Evolutionary conservation across 192 early-diverging fungal species (phyloP).

Genomic region (Thoreauomyces humboldtii): DNA sequence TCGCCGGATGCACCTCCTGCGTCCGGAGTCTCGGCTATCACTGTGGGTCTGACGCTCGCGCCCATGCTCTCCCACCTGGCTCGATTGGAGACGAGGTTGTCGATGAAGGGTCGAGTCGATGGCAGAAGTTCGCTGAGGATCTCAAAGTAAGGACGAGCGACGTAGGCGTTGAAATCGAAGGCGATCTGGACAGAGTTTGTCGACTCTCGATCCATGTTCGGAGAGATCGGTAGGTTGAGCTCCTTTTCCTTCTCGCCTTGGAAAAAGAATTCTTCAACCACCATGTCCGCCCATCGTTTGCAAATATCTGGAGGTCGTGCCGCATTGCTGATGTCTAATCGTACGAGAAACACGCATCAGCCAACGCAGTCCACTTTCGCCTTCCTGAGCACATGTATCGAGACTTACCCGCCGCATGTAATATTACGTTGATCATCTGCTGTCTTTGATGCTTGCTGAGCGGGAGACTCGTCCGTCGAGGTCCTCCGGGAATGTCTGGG

Average conservation of each 20-base stretch:
- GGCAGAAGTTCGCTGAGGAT: slow-evolving; percentile 78
- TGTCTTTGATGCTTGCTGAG: slow-evolving; percentile 19
- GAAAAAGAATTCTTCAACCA: slow-evolving; percentile 81
- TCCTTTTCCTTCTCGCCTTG: slow-evolving; percentile 84
- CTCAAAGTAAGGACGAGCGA: slow-evolving; percentile 84
- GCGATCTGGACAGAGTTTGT: slow-evolving; percentile 67
- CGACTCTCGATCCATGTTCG: slow-evolving; percentile 80
- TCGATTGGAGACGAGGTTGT: slow-evolving; percentile 53
- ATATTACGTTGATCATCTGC: slow-evolving; percentile 56
- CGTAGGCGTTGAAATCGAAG: slow-evolving; percentile 81
- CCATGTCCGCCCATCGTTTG: slow-evolving; percentile 85
- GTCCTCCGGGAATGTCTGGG: neutral
- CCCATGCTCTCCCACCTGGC: slow-evolving; percentile 52
- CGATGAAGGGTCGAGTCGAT: slow-evolving; percentile 57
- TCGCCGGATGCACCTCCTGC: neutral
- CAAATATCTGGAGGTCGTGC: slow-evolving; percentile 80
- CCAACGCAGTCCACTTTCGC: too few species aligned
- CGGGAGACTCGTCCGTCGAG: slow-evolving; percentile 8
- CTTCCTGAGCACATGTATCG: too few species aligned
- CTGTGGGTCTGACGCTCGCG: neutral
- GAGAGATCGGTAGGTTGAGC: slow-evolving; percentile 73
- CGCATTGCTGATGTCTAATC: slow-evolving; percentile 78
- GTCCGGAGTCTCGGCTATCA: neutral
- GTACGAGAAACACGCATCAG: neutral
- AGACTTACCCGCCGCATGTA: slow-evolving; percentile 81